phyloP scores from a whole-genome alignment of 257 asterid species.

The Nicotiana tomentosiformis region DNA sequence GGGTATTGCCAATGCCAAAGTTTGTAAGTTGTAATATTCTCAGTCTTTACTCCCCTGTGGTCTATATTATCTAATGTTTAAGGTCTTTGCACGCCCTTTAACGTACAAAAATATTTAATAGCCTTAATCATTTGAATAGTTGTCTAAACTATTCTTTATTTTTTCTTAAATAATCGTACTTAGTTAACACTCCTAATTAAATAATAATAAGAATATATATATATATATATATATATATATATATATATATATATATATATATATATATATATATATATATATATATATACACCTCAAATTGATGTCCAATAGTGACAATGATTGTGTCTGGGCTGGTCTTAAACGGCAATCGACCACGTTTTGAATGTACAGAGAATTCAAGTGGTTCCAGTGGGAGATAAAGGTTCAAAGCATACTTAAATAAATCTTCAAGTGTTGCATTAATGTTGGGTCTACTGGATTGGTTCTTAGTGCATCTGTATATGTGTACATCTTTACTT shows the following conservation, averaged over 20 bases:
- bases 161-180: no score
- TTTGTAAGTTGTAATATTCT: no score
- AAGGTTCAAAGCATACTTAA: constrained; percentile 35
- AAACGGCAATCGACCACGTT: constrained; percentile 17
- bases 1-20: no score
- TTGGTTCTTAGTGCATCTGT: constrained; percentile 33
- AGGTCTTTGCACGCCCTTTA: not conserved
- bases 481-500: constrained; percentile 27
- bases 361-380: constrained; percentile 15
- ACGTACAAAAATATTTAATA: not conserved
- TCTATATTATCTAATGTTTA: not conserved
- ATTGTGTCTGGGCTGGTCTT: constrained; percentile 24
- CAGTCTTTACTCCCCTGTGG: not conserved
- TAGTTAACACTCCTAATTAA: not conserved
- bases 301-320: constrained; percentile 35
- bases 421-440: constrained; percentile 22
- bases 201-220: no score
- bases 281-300: constrained; percentile 32
- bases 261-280: no score
- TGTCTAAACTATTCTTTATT: not conserved
- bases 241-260: no score
- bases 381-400: constrained; percentile 36
- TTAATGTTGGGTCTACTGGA: not conserved
- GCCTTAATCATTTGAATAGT: not conserved
- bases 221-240: no score